Conservation (phyloP, 2,329 filamentous ascomycete genomes). For the Colletotrichum gigasporum region DNA sequence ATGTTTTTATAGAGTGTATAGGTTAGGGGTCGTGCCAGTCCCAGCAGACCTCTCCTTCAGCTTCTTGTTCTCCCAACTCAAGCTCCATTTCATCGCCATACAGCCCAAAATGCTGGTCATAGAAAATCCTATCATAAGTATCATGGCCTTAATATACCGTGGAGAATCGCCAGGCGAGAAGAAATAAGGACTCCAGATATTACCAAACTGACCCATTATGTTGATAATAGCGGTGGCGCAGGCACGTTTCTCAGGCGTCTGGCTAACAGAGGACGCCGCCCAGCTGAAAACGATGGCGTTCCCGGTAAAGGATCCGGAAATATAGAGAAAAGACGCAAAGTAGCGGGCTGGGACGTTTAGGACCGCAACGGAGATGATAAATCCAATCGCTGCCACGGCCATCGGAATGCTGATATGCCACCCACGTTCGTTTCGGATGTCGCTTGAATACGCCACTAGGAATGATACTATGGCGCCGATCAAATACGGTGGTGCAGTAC, state of each 20-base stretch:
- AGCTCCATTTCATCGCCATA: slow-evolving; percentile 5
- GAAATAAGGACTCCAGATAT: slow-evolving; percentile 50
- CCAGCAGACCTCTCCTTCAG: not conserved
- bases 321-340: slow-evolving; percentile 46
- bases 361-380: slow-evolving; percentile 68
- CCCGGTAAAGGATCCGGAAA: slow-evolving; percentile 31
- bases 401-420: slow-evolving; percentile 31
- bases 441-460: slow-evolving; percentile 30
- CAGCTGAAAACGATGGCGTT: slow-evolving; percentile 46
- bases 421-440: slow-evolving; percentile 30
- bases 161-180: slow-evolving; percentile 40
- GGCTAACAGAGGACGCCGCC: slow-evolving; percentile 42
- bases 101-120: not conserved
- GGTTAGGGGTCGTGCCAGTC: not conserved
- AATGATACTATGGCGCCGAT: slow-evolving; percentile 30
- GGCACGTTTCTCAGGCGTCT: slow-evolving; percentile 48
- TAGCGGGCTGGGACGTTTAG: slow-evolving; percentile 60
- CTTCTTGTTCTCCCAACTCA: slow-evolving; percentile 8
- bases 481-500: slow-evolving; percentile 38
- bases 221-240: slow-evolving; percentile 46
- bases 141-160: slow-evolving; percentile 40
- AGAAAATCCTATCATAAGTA: slow-evolving; percentile 29
- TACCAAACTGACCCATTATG: slow-evolving; percentile 45
- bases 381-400: slow-evolving; percentile 60
- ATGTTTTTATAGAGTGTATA: not conserved